Evolutionary conservation across 163 green algal species (phyloP).

Genomic region (Prototheca wickerhamii): DNA sequence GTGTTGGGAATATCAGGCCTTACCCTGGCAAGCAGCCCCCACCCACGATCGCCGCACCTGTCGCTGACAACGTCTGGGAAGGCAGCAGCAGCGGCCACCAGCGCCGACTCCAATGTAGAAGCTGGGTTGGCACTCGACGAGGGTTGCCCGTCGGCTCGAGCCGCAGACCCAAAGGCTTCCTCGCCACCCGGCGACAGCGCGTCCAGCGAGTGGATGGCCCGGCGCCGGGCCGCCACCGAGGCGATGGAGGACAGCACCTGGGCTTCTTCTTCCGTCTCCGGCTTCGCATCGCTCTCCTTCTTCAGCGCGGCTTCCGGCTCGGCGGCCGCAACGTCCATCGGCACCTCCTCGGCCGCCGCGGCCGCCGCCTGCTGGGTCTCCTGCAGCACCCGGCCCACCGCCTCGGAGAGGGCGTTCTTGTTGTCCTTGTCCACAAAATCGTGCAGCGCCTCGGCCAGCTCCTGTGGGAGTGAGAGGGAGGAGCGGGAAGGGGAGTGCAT

Average conservation of each 20-base stretch:
- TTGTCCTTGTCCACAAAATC: conserved; percentile 85
- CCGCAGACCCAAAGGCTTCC: background rate
- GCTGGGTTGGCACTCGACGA: no score
- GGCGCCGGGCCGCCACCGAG: background rate
- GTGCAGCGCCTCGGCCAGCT: conserved; percentile 71
- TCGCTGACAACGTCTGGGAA: no score
- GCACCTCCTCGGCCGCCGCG: background rate
- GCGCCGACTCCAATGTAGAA: no score
- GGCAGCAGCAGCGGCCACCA: no score
- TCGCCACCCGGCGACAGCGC: background rate
- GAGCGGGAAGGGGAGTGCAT: background rate
- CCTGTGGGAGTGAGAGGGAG: conserved; percentile 13
- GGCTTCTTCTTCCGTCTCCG: no score
- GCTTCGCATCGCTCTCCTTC: no score
- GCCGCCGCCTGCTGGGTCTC: conserved; percentile 17
- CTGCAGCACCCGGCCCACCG: conserved; percentile 26
- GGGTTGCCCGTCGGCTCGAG: no score
- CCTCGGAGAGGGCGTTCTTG: conserved; percentile 39
- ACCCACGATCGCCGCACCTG: no score
- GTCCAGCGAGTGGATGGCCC: background rate
- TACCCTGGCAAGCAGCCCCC: no score
- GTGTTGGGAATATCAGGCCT: no score
- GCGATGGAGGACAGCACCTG: background rate
- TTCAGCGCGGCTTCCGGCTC: no score
- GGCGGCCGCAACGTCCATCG: background rate